Percentiles rank a stretch among this genome's conserved stretches.
Conservation (phyloP, 2,329 filamentous ascomycete genomes). For the Diaporthe longicolla region DNA sequence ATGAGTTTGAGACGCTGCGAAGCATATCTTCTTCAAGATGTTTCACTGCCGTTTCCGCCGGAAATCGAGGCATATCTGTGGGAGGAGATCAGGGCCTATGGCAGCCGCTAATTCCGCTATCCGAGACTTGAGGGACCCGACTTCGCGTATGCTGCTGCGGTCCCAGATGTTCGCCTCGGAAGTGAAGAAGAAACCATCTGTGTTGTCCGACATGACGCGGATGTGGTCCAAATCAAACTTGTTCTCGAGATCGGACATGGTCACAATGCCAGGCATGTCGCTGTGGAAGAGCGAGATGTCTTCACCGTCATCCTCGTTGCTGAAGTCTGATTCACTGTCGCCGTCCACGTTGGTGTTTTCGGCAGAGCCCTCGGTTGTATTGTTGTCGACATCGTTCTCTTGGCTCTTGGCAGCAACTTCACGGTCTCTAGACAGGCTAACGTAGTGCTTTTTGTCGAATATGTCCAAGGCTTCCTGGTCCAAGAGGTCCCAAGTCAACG, state of each 20-base stretch:
- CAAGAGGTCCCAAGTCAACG: conserved; percentile 73
- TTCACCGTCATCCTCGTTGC: conserved; percentile 44
- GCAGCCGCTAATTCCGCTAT: conserved; percentile 78
- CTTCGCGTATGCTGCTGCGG: conserved; percentile 62
- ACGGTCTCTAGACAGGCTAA: conserved; percentile 58
- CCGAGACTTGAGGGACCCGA: conserved; percentile 68
- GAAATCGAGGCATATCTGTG: conserved; percentile 72
- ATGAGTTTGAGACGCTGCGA: neutral
- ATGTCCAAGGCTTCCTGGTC: conserved; percentile 64
- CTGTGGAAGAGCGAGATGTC: conserved; percentile 67
- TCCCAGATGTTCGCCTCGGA: conserved; percentile 74
- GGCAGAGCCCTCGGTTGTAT: conserved; percentile 47
- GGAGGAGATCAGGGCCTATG: conserved; percentile 72
- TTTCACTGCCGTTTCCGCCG: conserved; percentile 39
- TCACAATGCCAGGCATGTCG: conserved; percentile 77
- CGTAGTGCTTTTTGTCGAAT: conserved; percentile 70
- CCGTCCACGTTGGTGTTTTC: conserved; percentile 43
- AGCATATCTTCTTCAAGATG: conserved; percentile 20
- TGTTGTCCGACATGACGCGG: conserved; percentile 63
- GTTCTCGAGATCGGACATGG: conserved; percentile 64
- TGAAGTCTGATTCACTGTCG: conserved; percentile 36
- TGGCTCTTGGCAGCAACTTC: conserved; percentile 48
- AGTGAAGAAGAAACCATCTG: conserved; percentile 56
- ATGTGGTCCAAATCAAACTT: conserved; percentile 72
- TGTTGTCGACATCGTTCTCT: conserved; percentile 24